A percentile compares a stretch with the other conserved stretches of the same genome.
Conservation (phyloP, 768 basidiomycete genomes). For the Mycena latifolia region DNA sequence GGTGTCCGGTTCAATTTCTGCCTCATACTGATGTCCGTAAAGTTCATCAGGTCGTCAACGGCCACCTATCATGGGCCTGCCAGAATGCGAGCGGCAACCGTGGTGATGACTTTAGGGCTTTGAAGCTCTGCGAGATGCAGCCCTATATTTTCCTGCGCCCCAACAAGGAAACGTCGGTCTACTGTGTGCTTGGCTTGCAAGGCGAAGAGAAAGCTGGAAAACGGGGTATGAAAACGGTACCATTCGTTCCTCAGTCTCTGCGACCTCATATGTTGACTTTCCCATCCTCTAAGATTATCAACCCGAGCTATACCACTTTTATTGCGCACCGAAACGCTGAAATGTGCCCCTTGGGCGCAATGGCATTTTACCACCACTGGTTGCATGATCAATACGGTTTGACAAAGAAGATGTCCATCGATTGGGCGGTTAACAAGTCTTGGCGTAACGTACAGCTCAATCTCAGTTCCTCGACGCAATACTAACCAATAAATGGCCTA, state of each 20-base stretch:
- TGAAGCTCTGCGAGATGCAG: constrained; percentile 38
- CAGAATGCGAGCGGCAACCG: constrained; percentile 38
- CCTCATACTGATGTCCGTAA: too few relatives aligned
- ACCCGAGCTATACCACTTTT: constrained; percentile 44
- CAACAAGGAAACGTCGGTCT: constrained; percentile 24
- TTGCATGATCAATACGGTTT: constrained; percentile 41
- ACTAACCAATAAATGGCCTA: not conserved
- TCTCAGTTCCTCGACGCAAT: not conserved
- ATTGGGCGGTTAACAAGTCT: constrained; percentile 3
- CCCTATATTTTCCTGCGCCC: constrained; percentile 37
- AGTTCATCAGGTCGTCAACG: constrained; percentile 23
- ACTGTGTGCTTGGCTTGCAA: constrained; percentile 29
- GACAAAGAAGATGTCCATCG: constrained; percentile 9
- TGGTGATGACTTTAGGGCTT: constrained; percentile 39
- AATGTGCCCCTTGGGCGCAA: constrained; percentile 41
- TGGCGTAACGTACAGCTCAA: not conserved
- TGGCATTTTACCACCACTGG: constrained; percentile 45
- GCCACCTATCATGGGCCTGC: constrained; percentile 37
- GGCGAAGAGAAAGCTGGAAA: constrained; percentile 34
- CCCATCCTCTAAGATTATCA: too few relatives aligned
- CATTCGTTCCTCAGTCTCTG: too few relatives aligned
- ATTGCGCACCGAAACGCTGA: constrained; percentile 43
- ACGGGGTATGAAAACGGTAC: constrained; percentile 42
- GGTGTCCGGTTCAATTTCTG: too few relatives aligned
- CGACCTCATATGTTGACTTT: too few relatives aligned